Percentiles rank a stretch among this genome's conserved stretches.
phyloP scores from a whole-genome alignment of 139 green algal genomes.

The Raphidocelis subcapitata region DNA sequence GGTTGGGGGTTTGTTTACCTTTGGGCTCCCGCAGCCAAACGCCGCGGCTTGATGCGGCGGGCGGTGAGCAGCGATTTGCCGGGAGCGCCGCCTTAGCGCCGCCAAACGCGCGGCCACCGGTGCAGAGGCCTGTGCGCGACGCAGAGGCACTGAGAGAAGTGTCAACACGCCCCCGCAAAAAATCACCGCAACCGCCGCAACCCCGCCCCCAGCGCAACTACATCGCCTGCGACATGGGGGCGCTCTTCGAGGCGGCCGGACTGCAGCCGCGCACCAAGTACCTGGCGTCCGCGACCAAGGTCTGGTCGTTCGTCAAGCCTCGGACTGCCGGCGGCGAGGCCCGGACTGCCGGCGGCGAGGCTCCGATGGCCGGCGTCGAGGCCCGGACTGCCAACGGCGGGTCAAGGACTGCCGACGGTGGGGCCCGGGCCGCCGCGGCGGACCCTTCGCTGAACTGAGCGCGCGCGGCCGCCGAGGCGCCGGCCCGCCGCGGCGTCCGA shows the following conservation, averaged over 20 bases:
- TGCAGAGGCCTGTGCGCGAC: background rate
- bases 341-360: too few relatives aligned
- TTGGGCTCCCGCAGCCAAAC: background rate
- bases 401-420: too few relatives aligned
- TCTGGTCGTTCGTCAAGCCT: slow-evolving; percentile 70
- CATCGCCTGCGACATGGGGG: slow-evolving; percentile 41
- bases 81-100: background rate
- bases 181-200: background rate
- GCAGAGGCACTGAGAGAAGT: background rate
- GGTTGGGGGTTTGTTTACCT: background rate
- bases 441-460: too few relatives aligned
- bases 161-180: background rate
- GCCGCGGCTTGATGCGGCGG: background rate
- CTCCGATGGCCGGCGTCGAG: slow-evolving; percentile 34
- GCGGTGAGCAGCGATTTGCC: background rate
- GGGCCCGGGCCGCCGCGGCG: too few relatives aligned
- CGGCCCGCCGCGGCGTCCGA: too few relatives aligned
- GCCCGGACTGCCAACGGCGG: slow-evolving; percentile 10
- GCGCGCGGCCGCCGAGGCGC: too few relatives aligned
- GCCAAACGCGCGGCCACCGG: background rate
- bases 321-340: background rate
- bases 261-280: slow-evolving; percentile 70
- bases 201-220: slow-evolving; percentile 13
- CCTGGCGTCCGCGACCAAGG: slow-evolving; percentile 64
- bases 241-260: slow-evolving; percentile 58